Evolutionary conservation across 805 yeast species (phyloP).

Genomic region (Candida morakotiae): DNA sequence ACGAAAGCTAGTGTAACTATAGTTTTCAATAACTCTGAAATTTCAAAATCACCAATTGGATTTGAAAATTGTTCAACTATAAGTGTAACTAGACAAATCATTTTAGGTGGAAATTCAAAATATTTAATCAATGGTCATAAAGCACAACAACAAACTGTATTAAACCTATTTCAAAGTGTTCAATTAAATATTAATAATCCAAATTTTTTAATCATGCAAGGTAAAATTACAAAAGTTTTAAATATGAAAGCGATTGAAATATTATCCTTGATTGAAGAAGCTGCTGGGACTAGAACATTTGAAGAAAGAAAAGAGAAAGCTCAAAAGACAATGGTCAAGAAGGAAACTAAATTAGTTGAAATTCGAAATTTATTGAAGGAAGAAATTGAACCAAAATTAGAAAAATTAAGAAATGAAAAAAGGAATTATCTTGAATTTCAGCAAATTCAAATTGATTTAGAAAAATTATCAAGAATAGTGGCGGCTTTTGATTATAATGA

Average conservation of each 20-base stretch:
- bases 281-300: constrained; percentile 95
- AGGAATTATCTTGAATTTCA: constrained; percentile 81
- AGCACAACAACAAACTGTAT: constrained; percentile 90
- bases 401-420: constrained; percentile 75
- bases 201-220: constrained; percentile 97
- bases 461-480: constrained; percentile 66
- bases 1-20: constrained; percentile 96
- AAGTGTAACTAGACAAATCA: constrained; percentile 87
- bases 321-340: constrained; percentile 84
- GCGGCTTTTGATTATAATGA: constrained; percentile 68
- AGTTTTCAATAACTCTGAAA: constrained; percentile 85
- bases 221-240: constrained; percentile 93
- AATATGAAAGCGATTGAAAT: constrained; percentile 95
- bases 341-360: constrained; percentile 78
- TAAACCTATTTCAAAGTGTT: constrained; percentile 87
- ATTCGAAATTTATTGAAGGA: constrained; percentile 69
- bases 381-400: constrained; percentile 91
- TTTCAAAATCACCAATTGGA: constrained; percentile 77
- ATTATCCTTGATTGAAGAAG: constrained; percentile 89
- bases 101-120: constrained; percentile 87
- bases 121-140: constrained; percentile 93
- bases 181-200: constrained; percentile 96
- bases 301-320: constrained; percentile 93
- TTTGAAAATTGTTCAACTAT: constrained; percentile 74
- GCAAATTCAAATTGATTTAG: constrained; percentile 76